These are phyloP conservation scores for Ligustrum vulgare DNA, from an alignment of 257 asterid genomes.

Conservation along the genomic window DNA sequence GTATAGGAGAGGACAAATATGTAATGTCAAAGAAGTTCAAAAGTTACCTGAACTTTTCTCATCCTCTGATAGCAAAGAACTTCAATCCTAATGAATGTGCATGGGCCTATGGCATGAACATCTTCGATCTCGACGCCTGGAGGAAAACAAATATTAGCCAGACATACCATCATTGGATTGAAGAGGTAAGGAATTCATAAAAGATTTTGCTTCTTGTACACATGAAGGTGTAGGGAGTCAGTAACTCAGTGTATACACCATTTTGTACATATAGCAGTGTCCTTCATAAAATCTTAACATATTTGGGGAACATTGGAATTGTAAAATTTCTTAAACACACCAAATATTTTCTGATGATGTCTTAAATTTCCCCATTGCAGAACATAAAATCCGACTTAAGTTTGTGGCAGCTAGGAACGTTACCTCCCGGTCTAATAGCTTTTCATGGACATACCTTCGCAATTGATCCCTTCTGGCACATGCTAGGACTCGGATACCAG, in stretches of 20 bases:
- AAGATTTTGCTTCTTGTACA: no score
- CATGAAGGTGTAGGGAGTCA: no score
- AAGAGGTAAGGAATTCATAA: constrained; percentile 49
- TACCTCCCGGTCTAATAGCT: constrained; percentile 93
- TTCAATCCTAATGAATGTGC: constrained; percentile 89
- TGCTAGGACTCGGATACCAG: constrained; percentile 93
- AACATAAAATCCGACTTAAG: constrained; percentile 86
- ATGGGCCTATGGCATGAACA: constrained; percentile 99
- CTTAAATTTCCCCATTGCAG: constrained; percentile 40
- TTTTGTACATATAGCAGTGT: no score
- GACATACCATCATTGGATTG: constrained; percentile 81
- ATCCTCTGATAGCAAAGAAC: constrained; percentile 69
- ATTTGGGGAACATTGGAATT: background rate
- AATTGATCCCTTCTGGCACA: constrained; percentile 92
- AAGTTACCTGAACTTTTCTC: constrained; percentile 91
- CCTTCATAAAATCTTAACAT: no score
- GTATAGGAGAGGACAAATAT: constrained; percentile 76
- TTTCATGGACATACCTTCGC: constrained; percentile 75
- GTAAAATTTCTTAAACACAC: background rate
- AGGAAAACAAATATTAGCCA: constrained; percentile 77
- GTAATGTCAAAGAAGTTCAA: constrained; percentile 92
- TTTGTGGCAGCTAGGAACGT: constrained; percentile 96
- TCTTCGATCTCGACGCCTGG: constrained; percentile 90
- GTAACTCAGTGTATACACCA: no score
- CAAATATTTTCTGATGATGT: constrained; percentile 7